A percentile compares a stretch with the other conserved stretches of the same genome.
Conservation (phyloP, 768 basidiomycete genomes). For the Leccinum arenicola region DNA sequence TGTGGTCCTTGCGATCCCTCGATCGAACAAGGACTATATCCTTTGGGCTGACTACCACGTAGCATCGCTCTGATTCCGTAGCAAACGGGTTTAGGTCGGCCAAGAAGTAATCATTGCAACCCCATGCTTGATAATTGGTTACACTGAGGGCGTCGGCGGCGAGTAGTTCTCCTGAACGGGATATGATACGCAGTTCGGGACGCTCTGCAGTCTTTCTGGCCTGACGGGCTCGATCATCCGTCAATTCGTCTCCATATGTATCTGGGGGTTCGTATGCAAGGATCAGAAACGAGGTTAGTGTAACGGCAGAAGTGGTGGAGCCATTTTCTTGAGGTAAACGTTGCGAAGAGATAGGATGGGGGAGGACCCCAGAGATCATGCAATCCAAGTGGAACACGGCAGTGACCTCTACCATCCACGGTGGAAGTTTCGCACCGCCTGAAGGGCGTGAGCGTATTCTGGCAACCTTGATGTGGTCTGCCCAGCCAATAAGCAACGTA, state of each 20-base stretch:
- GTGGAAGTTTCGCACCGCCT: slow-evolving; percentile 47
- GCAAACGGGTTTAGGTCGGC: slow-evolving; percentile 42
- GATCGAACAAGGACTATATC: slow-evolving; percentile 86
- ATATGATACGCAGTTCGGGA: slow-evolving; percentile 93
- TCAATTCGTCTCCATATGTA: slow-evolving; percentile 61
- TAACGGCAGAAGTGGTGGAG: slow-evolving; percentile 21
- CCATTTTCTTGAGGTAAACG: slow-evolving; percentile 16
- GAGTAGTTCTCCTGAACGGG: slow-evolving; percentile 83
- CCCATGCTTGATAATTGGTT: slow-evolving; percentile 75
- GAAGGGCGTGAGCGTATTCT: slow-evolving; percentile 66
- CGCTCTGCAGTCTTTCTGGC: slow-evolving; percentile 82
- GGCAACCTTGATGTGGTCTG: slow-evolving; percentile 88
- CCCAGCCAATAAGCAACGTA: slow-evolving; percentile 91
- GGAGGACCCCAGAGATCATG: slow-evolving; percentile 89
- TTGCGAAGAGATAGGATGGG: slow-evolving; percentile 53
- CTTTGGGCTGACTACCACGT: slow-evolving; percentile 82
- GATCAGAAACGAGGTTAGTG: slow-evolving; percentile 76
- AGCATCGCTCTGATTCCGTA: slow-evolving; percentile 46
- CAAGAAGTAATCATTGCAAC: slow-evolving; percentile 89
- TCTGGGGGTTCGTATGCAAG: slow-evolving; percentile 85
- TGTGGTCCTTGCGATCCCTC: slow-evolving; percentile 85
- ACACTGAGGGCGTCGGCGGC: slow-evolving; percentile 82
- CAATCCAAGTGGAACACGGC: slow-evolving; percentile 92
- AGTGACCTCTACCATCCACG: slow-evolving; percentile 81
- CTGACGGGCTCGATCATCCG: slow-evolving; percentile 68